A percentile compares a stretch with the other conserved stretches of the same genome.
phyloP scores from a whole-genome alignment of 108 stramenopile genomes.

The Fistulifera solaris region DNA sequence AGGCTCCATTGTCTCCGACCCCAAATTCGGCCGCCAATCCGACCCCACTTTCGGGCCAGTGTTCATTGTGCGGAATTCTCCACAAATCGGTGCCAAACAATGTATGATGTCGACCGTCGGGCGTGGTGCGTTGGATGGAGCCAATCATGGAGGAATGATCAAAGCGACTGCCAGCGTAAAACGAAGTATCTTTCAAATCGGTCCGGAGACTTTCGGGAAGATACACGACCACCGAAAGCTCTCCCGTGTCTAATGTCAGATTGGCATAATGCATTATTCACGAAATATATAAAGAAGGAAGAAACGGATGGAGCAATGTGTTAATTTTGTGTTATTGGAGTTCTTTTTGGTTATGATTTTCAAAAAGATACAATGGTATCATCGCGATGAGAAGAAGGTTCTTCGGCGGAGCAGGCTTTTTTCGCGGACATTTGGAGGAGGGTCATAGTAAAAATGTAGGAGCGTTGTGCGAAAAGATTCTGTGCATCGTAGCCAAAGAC shows the following conservation, averaged over 20 bases:
- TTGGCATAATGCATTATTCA: not conserved
- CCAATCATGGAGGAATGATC: constrained; percentile 78
- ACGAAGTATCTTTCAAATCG: not conserved
- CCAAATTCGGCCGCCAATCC: constrained; percentile 79
- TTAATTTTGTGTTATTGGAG: not conserved
- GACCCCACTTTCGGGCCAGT: constrained; percentile 73
- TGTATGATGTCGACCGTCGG: constrained; percentile 17
- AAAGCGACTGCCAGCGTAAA: constrained; percentile 35
- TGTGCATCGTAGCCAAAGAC: too few species aligned
- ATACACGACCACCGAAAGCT: constrained; percentile 1
- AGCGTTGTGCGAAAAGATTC: too few species aligned
- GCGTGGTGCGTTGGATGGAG: constrained; percentile 23
- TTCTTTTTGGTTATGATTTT: too few species aligned
- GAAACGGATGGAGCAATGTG: not conserved
- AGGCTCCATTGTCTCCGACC: constrained; percentile 65
- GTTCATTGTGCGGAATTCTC: constrained; percentile 59
- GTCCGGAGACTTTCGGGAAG: not conserved
- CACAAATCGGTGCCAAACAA: constrained; percentile 57
- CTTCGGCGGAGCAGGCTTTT: too few species aligned
- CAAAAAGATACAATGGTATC: too few species aligned
- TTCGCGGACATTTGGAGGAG: too few species aligned
- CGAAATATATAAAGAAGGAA: too few species aligned
- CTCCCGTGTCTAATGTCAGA: not conserved
- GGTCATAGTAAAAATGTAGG: too few species aligned
- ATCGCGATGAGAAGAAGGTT: too few species aligned